Evolutionary conservation across 116 monocot species (phyloP), one percentile per base, ranked within the genome.

Genomic region (Papilionanthe hybrid): DNA sequence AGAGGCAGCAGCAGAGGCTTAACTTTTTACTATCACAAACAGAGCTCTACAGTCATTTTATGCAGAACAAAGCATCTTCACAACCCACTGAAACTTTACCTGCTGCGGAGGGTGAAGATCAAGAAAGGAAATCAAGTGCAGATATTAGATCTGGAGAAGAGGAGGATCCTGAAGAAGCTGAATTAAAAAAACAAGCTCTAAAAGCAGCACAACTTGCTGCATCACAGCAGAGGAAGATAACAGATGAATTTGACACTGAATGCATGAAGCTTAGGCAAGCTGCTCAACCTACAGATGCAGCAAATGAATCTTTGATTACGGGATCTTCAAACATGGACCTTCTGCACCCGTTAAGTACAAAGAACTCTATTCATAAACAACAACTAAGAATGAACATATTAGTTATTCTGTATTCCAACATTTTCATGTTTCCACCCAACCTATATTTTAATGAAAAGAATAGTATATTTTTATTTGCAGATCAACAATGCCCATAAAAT

Each of bases 1-100:
- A 90, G 82, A 88, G 98, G 80, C 98, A 99, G 69, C 91, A 94
- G 68, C 98, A 99, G 82, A 92, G 98, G 44, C 90, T 99, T 45
- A 99, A 94, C 75, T 99, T 99, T 80, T 81, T 99, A 13, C 57
- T 99, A 77, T 99, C 98, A 67, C 98, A 99, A 81, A 99, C 98
- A 56, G 98, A 99, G 80, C 82, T 99, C 9, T 99, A 99, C 78
- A 94, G 98, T 80, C 98, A 99, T 81, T 99, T 99, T 79, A 99
- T 99, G 98, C 93, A 94, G 86, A 94, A 99, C 78, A 99, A 94
- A 84, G 58, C 91, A 77, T 80, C 78, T 69, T 56, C 89, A 55
- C 94, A 92, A 82, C 60, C 84, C 9, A 78, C 86, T 58, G 92
- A 86, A 72, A 66, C 69, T 55, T 73, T 84, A 55, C 13, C 49